Evolutionary conservation across 2,329 filamentous ascomycete species (phyloP), one percentile per base, ranked within the genome.

Genomic region (Talaromyces sp.): DNA sequence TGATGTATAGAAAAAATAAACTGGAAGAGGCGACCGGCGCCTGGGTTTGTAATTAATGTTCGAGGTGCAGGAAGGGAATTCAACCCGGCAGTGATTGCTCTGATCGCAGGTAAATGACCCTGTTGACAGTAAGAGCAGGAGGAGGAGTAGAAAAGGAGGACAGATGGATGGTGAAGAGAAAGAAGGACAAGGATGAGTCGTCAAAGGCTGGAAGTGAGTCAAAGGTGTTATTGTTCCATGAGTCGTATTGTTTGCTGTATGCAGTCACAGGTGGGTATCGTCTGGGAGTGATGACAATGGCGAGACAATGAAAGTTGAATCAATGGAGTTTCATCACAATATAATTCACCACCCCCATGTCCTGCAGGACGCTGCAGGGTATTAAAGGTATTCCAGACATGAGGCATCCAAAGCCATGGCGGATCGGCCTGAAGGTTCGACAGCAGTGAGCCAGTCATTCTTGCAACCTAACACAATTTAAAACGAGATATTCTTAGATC

Each of bases 11-110:
- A 18, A 7, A 51, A 56, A 51, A 28, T 33, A 60, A 23, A 27
- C n/a, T 33, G 18, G 33, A 40, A 18, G 18, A 40, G 56, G 61
- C 61, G 61, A 40, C 61, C 61, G 36, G 58, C 61, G 58, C 61
- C 36, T 56, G 30, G 10, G 9, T 14, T 52, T 12, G 42, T 56
- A 42, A 56, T 28, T 5, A 59, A 28, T 40, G 33, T 5, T 27
- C 14, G 14, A 51, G 42, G 18, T 56, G 40, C 28, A 30, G 53
- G 50, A 34, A 31, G 47, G 52, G n/a, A n/a, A 27, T 23, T 34
- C 33, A 40, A 36, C 42, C 27, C 10, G 23, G 28, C 28, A 7
- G 12, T 14, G 6, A 34, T 50, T 27, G 30, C 42, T 47, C 42
- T 52, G 51, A 44, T 50, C 52, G 8, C 30, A 40, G n/a, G 54